Conservation (phyloP, 2,329 filamentous ascomycete species). For the Nemania sp. region DNA sequence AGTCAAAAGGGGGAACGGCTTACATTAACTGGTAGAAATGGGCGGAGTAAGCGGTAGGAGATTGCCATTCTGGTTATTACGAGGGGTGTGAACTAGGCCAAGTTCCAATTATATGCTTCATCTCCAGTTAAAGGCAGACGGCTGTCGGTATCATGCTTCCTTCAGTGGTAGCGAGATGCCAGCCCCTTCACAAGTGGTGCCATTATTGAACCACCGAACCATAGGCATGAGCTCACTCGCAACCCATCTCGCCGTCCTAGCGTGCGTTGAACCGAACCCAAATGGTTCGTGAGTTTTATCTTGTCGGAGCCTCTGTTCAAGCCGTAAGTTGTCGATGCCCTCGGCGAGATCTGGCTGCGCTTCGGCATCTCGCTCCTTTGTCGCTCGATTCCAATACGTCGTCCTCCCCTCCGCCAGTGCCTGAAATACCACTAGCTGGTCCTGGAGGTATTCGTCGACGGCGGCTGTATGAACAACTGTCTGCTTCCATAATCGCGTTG, state of each 20-base stretch:
- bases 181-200: constrained; percentile 48
- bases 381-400: constrained; percentile 45
- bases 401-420: constrained; percentile 59
- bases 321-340: constrained; percentile 30
- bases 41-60: not conserved
- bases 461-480: constrained; percentile 47
- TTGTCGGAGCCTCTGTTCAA: constrained; percentile 38
- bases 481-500: constrained; percentile 51
- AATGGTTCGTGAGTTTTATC: constrained; percentile 57
- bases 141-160: not conserved
- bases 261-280: constrained; percentile 60
- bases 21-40: constrained; percentile 12
- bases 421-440: constrained; percentile 65
- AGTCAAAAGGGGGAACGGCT: not conserved
- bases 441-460: constrained; percentile 63
- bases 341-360: constrained; percentile 31
- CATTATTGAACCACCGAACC: constrained; percentile 56
- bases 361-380: constrained; percentile 27
- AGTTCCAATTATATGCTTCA: not conserved
- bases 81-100: not conserved
- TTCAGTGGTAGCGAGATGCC: constrained; percentile 26
- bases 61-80: not conserved
- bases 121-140: not conserved
- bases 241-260: constrained; percentile 66
- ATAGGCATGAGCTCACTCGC: constrained; percentile 54